Evolutionary conservation across 1,284 basidiomycete genomes (phyloP), one percentile per base, ranked within the genome.

Genomic region (Xanthoconium separans): DNA sequence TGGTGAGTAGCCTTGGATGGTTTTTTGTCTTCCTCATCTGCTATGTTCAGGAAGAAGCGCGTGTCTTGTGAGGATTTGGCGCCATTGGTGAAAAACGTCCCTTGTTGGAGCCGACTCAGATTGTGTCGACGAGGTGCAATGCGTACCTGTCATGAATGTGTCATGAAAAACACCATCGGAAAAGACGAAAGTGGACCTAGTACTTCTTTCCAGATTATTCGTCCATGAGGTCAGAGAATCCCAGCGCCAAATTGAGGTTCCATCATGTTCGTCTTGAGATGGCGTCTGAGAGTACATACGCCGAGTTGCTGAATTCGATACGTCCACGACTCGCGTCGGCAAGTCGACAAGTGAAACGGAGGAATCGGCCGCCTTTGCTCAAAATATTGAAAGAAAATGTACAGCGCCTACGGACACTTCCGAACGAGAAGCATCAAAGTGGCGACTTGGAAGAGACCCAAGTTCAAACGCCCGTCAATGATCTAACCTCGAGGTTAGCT

Each of bases 301-400:
- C 78, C 11, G 89, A 86, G 69, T 99, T 96, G 31, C 95, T 86
- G 74, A 96, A 98, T 71, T 98, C 96, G 68, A 98, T 83, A 13
- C 94, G n/a, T n/a, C n/a, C n/a, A n/a, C n/a, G n/a, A n/a, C n/a
- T n/a, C n/a, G n/a, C n/a, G n/a, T n/a, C n/a, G n/a, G n/a, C n/a
- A n/a, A n/a, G n/a, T n/a, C n/a, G n/a, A n/a, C n/a, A n/a, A n/a
- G n/a, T n/a, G n/a, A n/a, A n/a, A n/a, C n/a, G n/a, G n/a, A n/a
- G n/a, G n/a, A n/a, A n/a, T n/a, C n/a, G n/a, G n/a, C n/a, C n/a
- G n/a, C n/a, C n/a, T n/a, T n/a, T n/a, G n/a, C n/a, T n/a, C n/a
- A n/a, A n/a, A n/a, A n/a, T n/a, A n/a, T n/a, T n/a, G n/a, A n/a
- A n/a, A n/a, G n/a, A n/a, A n/a, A 22, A 22, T n/a, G n/a, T n/a